Evolutionary conservation across 2,329 filamentous ascomycete species (phyloP).

Genomic region (Cytospora piceae): DNA sequence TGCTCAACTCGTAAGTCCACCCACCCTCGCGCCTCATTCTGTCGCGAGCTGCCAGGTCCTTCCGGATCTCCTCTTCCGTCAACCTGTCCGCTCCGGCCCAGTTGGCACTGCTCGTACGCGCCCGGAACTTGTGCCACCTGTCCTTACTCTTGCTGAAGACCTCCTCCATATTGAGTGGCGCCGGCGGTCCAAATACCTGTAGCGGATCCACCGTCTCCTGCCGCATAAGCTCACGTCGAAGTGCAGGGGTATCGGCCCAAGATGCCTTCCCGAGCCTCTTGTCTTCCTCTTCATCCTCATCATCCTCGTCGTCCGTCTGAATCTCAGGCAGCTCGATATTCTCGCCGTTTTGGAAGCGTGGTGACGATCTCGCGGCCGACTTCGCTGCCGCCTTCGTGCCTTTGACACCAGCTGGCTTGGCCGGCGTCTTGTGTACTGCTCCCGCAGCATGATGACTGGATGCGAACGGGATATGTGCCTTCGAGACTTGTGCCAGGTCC

Average conservation of each 20-base stretch:
- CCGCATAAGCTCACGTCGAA: constrained; percentile 72
- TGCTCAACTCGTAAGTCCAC: constrained; percentile 72
- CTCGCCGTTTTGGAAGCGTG: constrained; percentile 86
- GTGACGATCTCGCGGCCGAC: constrained; percentile 69
- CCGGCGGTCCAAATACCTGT: constrained; percentile 85
- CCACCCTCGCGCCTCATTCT: constrained; percentile 80
- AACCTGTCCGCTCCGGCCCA: constrained; percentile 83
- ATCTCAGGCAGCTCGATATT: constrained; percentile 93
- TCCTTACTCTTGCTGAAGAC: constrained; percentile 92
- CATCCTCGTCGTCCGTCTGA: constrained; percentile 89
- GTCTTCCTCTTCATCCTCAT: constrained; percentile 66
- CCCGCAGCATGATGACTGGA: constrained; percentile 63
- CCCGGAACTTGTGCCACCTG: constrained; percentile 82
- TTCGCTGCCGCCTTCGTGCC: constrained; percentile 62
- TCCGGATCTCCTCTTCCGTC: constrained; percentile 84
- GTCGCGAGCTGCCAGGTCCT: constrained; percentile 79
- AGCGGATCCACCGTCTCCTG: constrained; percentile 88
- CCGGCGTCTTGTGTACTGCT: constrained; percentile 70
- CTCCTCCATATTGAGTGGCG: constrained; percentile 91
- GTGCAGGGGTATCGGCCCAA: constrained; percentile 88
- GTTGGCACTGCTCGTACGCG: constrained; percentile 90
- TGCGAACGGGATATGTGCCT: constrained; percentile 87
- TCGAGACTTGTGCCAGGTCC: constrained; percentile 86
- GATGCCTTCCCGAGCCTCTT: constrained; percentile 65
- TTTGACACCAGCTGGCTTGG: constrained; percentile 52